Conservation (phyloP, 192 early-diverging fungal species). For the Gigaspora rosea region DNA sequence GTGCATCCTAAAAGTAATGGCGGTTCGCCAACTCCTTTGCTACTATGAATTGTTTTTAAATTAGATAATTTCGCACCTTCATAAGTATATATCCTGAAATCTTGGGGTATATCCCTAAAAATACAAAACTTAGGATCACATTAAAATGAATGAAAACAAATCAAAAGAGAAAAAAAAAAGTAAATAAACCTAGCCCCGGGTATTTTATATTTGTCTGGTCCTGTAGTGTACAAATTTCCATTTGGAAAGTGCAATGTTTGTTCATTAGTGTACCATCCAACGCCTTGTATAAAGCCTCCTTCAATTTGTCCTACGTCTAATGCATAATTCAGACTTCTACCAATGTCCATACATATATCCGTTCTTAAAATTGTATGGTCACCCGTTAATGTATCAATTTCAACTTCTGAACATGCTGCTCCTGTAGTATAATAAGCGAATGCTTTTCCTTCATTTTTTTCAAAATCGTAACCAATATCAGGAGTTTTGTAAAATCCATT, state of each 20-base stretch:
- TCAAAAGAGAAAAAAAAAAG: background rate
- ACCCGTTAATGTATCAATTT: no score
- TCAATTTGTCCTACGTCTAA: conserved; percentile 91
- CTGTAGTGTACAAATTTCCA: conserved; percentile 77
- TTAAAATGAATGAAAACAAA: background rate
- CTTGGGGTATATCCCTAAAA: conserved; percentile 70
- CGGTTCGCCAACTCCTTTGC: conserved; percentile 85
- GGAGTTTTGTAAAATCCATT: no score
- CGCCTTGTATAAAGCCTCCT: conserved; percentile 82
- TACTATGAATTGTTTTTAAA: conserved; percentile 75
- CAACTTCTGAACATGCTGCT: conserved; percentile 49
- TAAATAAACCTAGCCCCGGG: conserved; percentile 62
- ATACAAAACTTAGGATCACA: background rate
- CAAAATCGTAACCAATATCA: conserved; percentile 62
- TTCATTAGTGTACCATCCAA: conserved; percentile 74
- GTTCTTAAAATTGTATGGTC: no score
- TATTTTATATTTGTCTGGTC: conserved; percentile 89
- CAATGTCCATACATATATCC: conserved; percentile 52
- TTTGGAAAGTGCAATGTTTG: conserved; percentile 52
- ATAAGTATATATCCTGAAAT: conserved; percentile 72
- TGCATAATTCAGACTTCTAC: conserved; percentile 80
- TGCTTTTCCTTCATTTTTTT: conserved; percentile 64
- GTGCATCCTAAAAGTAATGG: conserved; percentile 79
- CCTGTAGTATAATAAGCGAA: conserved; percentile 87
- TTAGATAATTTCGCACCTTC: conserved; percentile 45